A percentile compares a stretch with the other conserved stretches of the same genome.
phyloP scores from a whole-genome alignment of 768 basidiomycete genomes.

The Trametopsis cervina region DNA sequence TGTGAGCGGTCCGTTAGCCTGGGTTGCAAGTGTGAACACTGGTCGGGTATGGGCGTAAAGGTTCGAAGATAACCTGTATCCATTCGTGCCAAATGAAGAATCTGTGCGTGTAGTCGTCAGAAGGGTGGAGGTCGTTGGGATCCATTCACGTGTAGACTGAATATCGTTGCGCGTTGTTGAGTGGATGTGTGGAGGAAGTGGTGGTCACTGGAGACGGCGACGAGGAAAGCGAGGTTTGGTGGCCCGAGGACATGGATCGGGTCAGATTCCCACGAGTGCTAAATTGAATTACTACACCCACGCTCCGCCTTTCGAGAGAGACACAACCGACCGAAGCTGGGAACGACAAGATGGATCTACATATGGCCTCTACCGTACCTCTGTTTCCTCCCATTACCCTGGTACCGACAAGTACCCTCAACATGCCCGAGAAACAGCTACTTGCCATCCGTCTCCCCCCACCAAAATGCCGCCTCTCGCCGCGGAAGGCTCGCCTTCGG shows the following conservation, averaged over 20 bases:
- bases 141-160: constrained; percentile 30
- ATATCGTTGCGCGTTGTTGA: constrained; percentile 1
- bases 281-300: constrained; percentile 14
- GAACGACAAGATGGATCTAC: constrained; percentile 13
- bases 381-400: constrained; percentile 20
- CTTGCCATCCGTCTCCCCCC: constrained; percentile 12
- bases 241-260: not conserved
- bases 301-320: constrained; percentile 6
- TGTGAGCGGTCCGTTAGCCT: constrained; percentile 76
- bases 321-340: constrained; percentile 12
- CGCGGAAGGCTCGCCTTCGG: not conserved
- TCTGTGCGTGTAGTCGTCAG: constrained; percentile 73
- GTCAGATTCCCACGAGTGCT: constrained; percentile 14
- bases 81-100: constrained; percentile 93
- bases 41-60: not conserved
- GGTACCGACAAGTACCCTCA: constrained; percentile 18
- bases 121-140: constrained; percentile 61
- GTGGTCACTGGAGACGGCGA: not conserved
- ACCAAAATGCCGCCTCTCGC: constrained; percentile 17
- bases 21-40: constrained; percentile 11
- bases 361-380: constrained; percentile 18
- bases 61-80: constrained; percentile 50
- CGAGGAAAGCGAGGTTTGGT: not conserved
- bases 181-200: not conserved
- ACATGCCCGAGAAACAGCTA: constrained; percentile 10